Percentiles rank a stretch among this genome's conserved stretches.
These are phyloP conservation scores for Fonsecaea pedrosoi DNA, from an alignment of 2,329 filamentous ascomycete genomes.

Conservation along the genomic window DNA sequence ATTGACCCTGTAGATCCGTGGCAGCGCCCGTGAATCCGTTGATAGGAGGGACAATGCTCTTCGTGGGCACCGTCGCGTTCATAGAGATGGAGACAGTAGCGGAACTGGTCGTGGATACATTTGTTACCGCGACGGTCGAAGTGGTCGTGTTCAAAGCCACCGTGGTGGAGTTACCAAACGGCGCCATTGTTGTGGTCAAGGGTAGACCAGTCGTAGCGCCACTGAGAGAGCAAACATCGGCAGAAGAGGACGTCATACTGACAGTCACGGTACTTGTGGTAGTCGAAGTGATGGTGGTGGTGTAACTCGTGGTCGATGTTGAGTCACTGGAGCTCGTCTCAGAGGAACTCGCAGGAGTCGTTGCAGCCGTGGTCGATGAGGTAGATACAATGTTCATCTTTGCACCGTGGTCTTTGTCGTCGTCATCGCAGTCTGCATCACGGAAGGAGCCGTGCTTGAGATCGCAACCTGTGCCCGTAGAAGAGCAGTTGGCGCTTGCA, in stretches of 20 bases:
- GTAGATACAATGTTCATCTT: constrained; percentile 6
- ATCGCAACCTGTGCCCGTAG: constrained; percentile 22
- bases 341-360: background rate
- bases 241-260: constrained; percentile 16
- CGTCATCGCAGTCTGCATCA: constrained; percentile 16
- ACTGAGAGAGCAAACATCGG: constrained; percentile 22
- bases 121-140: constrained; percentile 30
- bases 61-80: constrained; percentile 25
- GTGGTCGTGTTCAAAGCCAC: constrained; percentile 35
- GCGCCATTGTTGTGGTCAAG: constrained; percentile 27
- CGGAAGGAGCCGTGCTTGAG: constrained; percentile 9
- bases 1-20: constrained; percentile 22
- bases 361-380: background rate
- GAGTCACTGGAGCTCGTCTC: constrained; percentile 2
- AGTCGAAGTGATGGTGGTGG: constrained; percentile 32
- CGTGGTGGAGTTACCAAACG: constrained; percentile 31
- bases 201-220: constrained; percentile 30
- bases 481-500: constrained; percentile 24
- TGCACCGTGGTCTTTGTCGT: constrained; percentile 3
- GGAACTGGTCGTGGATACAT: constrained; percentile 25
- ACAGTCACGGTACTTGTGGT: constrained; percentile 33
- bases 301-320: constrained; percentile 14
- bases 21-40: constrained; percentile 31
- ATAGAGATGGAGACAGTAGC: constrained; percentile 10
- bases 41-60: constrained; percentile 31